Base-by-base conservation (phyloP, 2,329 filamentous ascomycete species). In the Xylaria sp. region DNA sequence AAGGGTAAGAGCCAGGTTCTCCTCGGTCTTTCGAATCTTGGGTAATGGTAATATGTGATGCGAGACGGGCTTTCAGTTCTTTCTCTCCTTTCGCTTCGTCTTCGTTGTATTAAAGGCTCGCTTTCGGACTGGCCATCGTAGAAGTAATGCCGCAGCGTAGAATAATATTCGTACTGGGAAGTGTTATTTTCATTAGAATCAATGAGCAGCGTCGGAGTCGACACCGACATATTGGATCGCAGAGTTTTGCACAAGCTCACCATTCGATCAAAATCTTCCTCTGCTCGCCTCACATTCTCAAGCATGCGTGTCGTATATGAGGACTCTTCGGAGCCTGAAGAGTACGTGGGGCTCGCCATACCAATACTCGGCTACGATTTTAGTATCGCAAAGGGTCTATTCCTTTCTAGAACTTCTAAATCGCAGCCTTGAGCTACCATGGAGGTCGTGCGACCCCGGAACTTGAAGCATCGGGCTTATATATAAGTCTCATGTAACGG, bases 321-420 rank as follows among this genome's bases (percentile, higher is more conserved):
- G 13, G 68, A 71, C 13, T 68, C 61, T 7, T 48, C 48, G 0
- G 70, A 72, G 39, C 61, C 58, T 0, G 69, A 67, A 10, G 74
- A 75, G 10, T 60, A 71, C 15, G 12, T 0, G 37, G 25, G 39
- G 44, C 63, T 44, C 28, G 25, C 28, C 66, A 71, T 69, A 15
- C 3, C 50, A 18, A 34, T 18, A 52, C 50, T 54, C 56, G 55
- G 23, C 23, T 15, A 12, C 34, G 7, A 2, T 60, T 34, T 20
- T 7, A 34, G 4, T 34, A 15, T 55, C 52, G 7, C 4, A 28
- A 15, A 44, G 15, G 23, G 1, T 3, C 34, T 39, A 15, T 23
- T 51, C 39, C 39, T 39, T 23, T 41, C 18, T 46, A n/a, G 52
- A 46, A 48, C 52, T 57, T 51, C 23, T 54, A 18, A 54, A 39